phyloP scores from a whole-genome alignment of 2,329 filamentous ascomycete species.

The Metarhizium brunneum region DNA sequence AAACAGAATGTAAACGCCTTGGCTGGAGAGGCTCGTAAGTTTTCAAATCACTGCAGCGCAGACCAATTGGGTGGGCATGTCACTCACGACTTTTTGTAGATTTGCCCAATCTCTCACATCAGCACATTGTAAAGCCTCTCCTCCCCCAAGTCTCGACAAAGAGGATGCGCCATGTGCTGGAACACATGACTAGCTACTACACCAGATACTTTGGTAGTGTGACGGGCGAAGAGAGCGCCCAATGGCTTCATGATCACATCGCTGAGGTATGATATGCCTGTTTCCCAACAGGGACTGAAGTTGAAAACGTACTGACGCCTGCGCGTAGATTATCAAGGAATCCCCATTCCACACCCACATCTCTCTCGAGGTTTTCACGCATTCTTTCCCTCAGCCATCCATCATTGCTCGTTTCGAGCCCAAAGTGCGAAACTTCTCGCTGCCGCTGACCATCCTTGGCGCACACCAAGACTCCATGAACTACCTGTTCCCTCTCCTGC shows the following conservation, averaged over 20 bases:
- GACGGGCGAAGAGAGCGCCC: constrained; percentile 21
- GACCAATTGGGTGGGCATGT: no score
- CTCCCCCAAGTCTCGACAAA: constrained; percentile 49
- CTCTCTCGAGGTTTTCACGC: constrained; percentile 31
- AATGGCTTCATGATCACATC: constrained; percentile 26
- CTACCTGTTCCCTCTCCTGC: constrained; percentile 29
- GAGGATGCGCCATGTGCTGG: constrained; percentile 56
- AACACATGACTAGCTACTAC: constrained; percentile 51
- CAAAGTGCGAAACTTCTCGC: constrained; percentile 20
- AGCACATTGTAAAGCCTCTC: constrained; percentile 45
- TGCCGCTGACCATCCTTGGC: constrained; percentile 33
- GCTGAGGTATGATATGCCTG: constrained; percentile 14
- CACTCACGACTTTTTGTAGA: constrained; percentile 11
- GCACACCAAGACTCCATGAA: constrained; percentile 39
- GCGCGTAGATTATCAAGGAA: constrained; percentile 19
- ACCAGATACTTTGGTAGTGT: constrained; percentile 44
- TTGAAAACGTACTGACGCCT: neutral
- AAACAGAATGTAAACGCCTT: constrained; percentile 8
- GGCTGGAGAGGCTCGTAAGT: constrained; percentile 11
- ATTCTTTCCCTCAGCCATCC: constrained; percentile 35
- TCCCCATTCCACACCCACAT: constrained; percentile 27
- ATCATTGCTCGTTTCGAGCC: constrained; percentile 39
- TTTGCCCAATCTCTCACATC: constrained; percentile 32
- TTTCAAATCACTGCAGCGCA: no score
- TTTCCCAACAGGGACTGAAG: no score